phyloP scores from a whole-genome alignment of 2,329 filamentous ascomycete genomes.

The Aspergillus neotritici region DNA sequence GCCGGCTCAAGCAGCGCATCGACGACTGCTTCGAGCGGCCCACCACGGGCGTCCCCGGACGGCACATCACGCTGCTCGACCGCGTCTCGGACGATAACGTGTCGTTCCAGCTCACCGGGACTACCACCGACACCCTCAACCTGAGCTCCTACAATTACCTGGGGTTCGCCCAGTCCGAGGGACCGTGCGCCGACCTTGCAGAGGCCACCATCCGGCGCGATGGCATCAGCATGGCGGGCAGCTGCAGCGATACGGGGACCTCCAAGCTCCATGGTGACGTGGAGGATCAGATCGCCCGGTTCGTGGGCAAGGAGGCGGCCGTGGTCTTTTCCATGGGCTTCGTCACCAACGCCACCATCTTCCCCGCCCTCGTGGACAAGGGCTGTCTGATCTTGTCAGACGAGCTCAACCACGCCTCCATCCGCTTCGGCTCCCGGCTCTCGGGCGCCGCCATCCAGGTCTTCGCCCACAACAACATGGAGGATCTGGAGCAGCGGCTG shows the following conservation, averaged over 20 bases:
- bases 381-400: constrained; percentile 90
- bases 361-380: constrained; percentile 83
- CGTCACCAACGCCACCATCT: constrained; percentile 87
- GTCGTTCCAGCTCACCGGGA: constrained; percentile 77
- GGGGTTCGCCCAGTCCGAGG: constrained; percentile 91
- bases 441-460: constrained; percentile 87
- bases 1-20: constrained; percentile 81
- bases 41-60: constrained; percentile 82
- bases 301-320: constrained; percentile 84
- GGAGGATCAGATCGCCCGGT: constrained; percentile 76
- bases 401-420: constrained; percentile 92
- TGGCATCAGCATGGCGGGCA: constrained; percentile 71
- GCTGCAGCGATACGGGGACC: constrained; percentile 74
- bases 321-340: constrained; percentile 99
- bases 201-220: constrained; percentile 78
- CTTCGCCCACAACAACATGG: constrained; percentile 94
- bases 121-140: constrained; percentile 85
- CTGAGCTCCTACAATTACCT: constrained; percentile 99
- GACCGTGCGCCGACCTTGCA: constrained; percentile 84
- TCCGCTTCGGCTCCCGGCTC: constrained; percentile 82
- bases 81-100: constrained; percentile 82
- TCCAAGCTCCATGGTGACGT: constrained; percentile 79
- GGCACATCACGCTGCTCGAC: constrained; percentile 84
- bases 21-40: constrained; percentile 92
- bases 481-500: constrained; percentile 72